Evolutionary conservation across 108 stramenopile species (phyloP).

Genomic region (Conticribra weissflogii): DNA sequence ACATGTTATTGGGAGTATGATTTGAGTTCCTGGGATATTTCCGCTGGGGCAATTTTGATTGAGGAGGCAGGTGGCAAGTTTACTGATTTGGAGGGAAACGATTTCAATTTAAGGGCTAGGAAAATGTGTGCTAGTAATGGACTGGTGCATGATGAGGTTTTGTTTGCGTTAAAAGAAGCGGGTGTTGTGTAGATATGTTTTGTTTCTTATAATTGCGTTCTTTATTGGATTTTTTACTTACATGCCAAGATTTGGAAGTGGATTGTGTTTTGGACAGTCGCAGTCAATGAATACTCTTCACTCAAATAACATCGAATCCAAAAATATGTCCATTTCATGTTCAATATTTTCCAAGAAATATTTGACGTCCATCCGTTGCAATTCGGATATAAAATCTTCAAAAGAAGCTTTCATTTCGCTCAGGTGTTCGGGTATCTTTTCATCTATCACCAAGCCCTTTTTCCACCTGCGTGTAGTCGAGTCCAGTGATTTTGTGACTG

Average conservation of each 20-base stretch:
- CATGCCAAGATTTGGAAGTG: no score
- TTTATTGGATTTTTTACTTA: no score
- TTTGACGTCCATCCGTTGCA: not conserved
- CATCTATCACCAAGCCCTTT: not conserved
- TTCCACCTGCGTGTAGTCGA: not conserved
- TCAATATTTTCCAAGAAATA: not conserved
- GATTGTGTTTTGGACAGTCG: no score
- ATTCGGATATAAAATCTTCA: not conserved
- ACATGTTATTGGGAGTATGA: conserved; percentile 84
- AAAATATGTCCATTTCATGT: not conserved
- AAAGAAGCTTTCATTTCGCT: not conserved
- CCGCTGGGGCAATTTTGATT: conserved; percentile 85
- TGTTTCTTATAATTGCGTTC: no score
- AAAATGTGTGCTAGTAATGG: conserved; percentile 82
- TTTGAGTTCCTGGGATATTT: conserved; percentile 88
- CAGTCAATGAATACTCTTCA: not conserved
- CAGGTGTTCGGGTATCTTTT: not conserved
- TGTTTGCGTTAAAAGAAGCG: conserved; percentile 57
- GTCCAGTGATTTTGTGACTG: not conserved
- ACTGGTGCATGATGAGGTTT: conserved; percentile 63
- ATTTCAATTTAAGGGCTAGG: conserved; percentile 59
- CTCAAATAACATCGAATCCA: not conserved
- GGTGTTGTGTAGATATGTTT: conserved; percentile 52
- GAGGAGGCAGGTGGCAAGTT: conserved; percentile 86
- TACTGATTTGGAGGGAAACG: conserved; percentile 65